Evolutionary conservation across 2,329 filamentous ascomycete genomes (phyloP), one percentile per base, ranked within the genome.

Genomic region (Colletotrichum salicis): DNA sequence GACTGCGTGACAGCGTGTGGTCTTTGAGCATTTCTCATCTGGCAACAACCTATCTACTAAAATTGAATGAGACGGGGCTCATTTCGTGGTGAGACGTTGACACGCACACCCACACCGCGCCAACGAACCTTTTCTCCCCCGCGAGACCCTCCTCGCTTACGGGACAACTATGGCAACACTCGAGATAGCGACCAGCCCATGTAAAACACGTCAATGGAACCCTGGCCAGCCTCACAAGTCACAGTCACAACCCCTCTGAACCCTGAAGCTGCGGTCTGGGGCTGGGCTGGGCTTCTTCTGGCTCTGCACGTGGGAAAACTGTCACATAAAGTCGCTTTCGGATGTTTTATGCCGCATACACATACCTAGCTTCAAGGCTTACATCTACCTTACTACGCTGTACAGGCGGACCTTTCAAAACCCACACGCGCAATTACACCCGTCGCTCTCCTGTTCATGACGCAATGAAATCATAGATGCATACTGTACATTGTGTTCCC

Each of bases 171-270:
- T 31, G 60, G 52, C 52, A 45, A n/a, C 52, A 57, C n/a, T 29
- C 29, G 4, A 41, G 41, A 64, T 41, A 19, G 41, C 52, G 51
- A 24, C 15, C 35, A 4, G 27, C 66, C 60, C n/a, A 22, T 22
- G 31, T 27, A 54, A 69, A 65, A 58, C 60, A 54, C 13, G 61
- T 59, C 61, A 69, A 64, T 22, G 13, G 22, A 48, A 11, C 48
- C 65, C 63, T 52, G 24, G 22, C 19, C 15, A 61, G 19, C 22
- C 19, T 33, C 19, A 31, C 37, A 41, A 13, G 37, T 41, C 27
- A 29, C 3, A 29, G 27, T 41, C 37, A 19, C 24, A 15, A 41
- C 51, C 12, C 12, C 15, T 22, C 56, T 13, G 22, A n/a, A 15
- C 33, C 29, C 59, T 52, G 41, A 52, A 52, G 12, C 27, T 12